phyloP scores from a whole-genome alignment of 2,329 filamentous ascomycete species.

The Aspergillus udagawae region DNA sequence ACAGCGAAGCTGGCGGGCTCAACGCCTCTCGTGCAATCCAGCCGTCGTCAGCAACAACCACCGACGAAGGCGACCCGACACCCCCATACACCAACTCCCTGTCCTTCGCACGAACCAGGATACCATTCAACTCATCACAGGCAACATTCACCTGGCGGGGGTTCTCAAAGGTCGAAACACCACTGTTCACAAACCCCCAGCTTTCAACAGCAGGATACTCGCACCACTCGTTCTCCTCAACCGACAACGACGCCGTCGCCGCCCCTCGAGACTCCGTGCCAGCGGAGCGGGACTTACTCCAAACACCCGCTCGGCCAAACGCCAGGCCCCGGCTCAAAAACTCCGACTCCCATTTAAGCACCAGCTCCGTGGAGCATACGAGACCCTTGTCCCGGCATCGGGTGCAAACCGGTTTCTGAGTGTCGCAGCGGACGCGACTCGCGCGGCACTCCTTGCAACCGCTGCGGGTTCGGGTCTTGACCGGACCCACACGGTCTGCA shows the following conservation, averaged over 20 bases:
- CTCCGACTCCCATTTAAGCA: constrained; percentile 39
- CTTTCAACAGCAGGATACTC: constrained; percentile 21
- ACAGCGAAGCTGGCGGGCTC: constrained; percentile 14
- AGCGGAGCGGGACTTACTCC: constrained; percentile 30
- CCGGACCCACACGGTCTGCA: constrained; percentile 31
- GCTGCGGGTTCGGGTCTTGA: constrained; percentile 37
- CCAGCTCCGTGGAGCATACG: constrained; percentile 34
- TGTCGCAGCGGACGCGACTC: constrained; percentile 41
- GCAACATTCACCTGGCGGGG: constrained; percentile 23
- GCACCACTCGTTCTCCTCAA: constrained; percentile 25
- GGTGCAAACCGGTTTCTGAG: constrained; percentile 35
- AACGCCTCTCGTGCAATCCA: constrained; percentile 1
- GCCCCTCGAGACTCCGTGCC: constrained; percentile 16
- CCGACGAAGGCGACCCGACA: constrained; percentile 1
- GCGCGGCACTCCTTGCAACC: constrained; percentile 40
- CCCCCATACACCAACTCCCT: background rate
- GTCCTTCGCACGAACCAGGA: constrained; percentile 7
- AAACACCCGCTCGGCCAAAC: constrained; percentile 42
- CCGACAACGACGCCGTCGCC: constrained; percentile 11
- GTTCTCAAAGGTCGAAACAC: constrained; percentile 24
- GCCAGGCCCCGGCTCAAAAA: constrained; percentile 39
- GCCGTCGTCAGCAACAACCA: background rate
- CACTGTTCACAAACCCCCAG: constrained; percentile 34
- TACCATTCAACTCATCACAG: constrained; percentile 18
- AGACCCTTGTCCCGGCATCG: constrained; percentile 35